Conservation (phyloP, 1,284 basidiomycete species). For the Chondrostereum purpureum region DNA sequence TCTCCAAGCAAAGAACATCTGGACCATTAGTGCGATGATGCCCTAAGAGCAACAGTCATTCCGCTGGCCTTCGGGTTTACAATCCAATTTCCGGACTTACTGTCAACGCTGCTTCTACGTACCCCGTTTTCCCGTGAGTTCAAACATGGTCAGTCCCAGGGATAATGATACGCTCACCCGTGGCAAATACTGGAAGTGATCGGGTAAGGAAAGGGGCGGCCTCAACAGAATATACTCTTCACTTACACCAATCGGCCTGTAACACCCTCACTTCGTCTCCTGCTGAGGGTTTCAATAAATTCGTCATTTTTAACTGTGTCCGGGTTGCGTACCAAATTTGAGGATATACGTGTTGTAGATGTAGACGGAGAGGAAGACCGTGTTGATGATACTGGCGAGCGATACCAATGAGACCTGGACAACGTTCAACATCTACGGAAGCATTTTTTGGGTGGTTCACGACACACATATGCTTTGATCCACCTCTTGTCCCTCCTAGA, state of each 20-base stretch:
- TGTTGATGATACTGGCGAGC: conserved; percentile 29
- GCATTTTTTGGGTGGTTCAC: neutral
- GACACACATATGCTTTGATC: neutral
- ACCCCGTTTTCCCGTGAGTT: neutral
- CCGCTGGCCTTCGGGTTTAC: neutral
- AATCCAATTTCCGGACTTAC: neutral
- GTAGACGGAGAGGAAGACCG: conserved; percentile 28
- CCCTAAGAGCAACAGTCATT: neutral
- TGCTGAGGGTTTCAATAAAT: neutral
- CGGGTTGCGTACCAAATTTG: too few relatives aligned
- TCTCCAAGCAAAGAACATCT: conserved; percentile 3
- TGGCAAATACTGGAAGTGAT: conserved; percentile 14
- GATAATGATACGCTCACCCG: conserved; percentile 9
- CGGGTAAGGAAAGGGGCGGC: neutral
- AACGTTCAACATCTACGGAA: neutral
- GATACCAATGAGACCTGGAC: conserved; percentile 18
- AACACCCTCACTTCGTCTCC: neutral
- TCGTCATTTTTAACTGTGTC: too few relatives aligned
- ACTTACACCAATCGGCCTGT: neutral
- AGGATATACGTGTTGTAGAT: conserved; percentile 29
- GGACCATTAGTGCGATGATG: neutral
- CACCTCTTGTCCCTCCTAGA: neutral
- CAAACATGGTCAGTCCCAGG: neutral
- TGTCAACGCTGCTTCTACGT: conserved; percentile 19
- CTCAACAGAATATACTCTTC: neutral